Percentiles rank a stretch among this genome's conserved stretches.
Conservation (phyloP, 495 filamentous ascomycete genomes). For the Penicillium coprophilum region DNA sequence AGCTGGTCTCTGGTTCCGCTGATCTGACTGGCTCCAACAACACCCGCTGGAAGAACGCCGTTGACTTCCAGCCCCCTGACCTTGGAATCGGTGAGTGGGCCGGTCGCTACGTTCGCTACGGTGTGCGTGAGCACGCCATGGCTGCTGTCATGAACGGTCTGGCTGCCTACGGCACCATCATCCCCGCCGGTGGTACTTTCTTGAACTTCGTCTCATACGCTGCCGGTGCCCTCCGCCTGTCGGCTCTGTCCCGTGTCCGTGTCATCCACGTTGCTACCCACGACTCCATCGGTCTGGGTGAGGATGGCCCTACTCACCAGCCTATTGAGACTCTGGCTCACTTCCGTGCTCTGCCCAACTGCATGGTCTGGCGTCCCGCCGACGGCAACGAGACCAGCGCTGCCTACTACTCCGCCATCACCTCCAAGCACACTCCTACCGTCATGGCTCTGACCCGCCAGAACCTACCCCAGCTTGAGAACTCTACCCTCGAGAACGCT, state of each 20-base stretch:
- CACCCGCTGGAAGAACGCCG: conserved; percentile 94
- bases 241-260: conserved; percentile 86
- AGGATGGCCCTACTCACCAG: conserved; percentile 98
- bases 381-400: conserved; percentile 98
- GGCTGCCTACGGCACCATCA: conserved; percentile 89
- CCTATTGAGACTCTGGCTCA: conserved; percentile 99
- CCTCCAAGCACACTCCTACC: conserved; percentile 83
- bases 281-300: conserved; percentile 98
- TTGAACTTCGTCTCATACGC: conserved; percentile 99
- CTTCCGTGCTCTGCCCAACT: conserved; percentile 98
- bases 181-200: conserved; percentile 95
- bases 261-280: conserved; percentile 97
- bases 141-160: conserved; percentile 98
- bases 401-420: conserved; percentile 95
- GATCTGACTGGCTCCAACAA: conserved; percentile 99
- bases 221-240: conserved; percentile 91
- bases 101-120: conserved; percentile 95
- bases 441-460: conserved; percentile 95
- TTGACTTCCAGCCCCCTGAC: conserved; percentile 94
- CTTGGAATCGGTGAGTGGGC: conserved; percentile 80
- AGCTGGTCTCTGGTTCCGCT: conserved; percentile 92
- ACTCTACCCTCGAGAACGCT: conserved; percentile 79
- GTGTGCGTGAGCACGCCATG: conserved; percentile 97
- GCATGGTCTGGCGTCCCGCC: conserved; percentile 99
- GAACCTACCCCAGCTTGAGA: conserved; percentile 97